Evolutionary conservation across 2,329 filamentous ascomycete genomes (phyloP).

Genomic region (Epichloe hybrida): DNA sequence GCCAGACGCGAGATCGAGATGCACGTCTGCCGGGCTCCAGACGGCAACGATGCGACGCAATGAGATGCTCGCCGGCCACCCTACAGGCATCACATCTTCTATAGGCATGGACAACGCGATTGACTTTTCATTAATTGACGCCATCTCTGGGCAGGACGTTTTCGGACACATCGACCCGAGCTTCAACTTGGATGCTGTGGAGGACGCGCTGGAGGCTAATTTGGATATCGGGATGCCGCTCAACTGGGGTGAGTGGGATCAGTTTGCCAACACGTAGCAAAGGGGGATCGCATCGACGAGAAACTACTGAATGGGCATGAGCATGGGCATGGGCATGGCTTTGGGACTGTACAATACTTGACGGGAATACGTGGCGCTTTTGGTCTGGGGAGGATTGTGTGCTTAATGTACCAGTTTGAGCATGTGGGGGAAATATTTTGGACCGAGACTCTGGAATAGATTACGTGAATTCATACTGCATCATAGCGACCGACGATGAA

Average conservation of each 20-base stretch:
- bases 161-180: constrained; percentile 42
- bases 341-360: too few relatives aligned
- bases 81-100: constrained; percentile 14
- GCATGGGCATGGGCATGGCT: too few relatives aligned
- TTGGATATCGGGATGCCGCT: constrained; percentile 39
- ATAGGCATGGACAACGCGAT: constrained; percentile 20
- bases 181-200: constrained; percentile 39
- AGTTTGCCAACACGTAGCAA: constrained; percentile 13
- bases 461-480: too few relatives aligned
- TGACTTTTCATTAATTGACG: constrained; percentile 29
- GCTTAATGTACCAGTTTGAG: too few relatives aligned
- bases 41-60: constrained; percentile 4
- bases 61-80: constrained; percentile 13
- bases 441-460: too few relatives aligned
- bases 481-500: too few relatives aligned
- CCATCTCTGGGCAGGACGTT: constrained; percentile 35
- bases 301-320: too few relatives aligned
- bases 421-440: too few relatives aligned
- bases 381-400: too few relatives aligned
- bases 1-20: constrained; percentile 10
- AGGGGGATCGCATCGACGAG: not conserved
- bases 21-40: constrained; percentile 2
- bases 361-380: too few relatives aligned
- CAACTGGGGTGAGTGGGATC: constrained; percentile 35
- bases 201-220: constrained; percentile 40